Evolutionary conservation across 1,139 yeast genomes (phyloP).

Genomic region (Hyphopichia buzzinii): DNA sequence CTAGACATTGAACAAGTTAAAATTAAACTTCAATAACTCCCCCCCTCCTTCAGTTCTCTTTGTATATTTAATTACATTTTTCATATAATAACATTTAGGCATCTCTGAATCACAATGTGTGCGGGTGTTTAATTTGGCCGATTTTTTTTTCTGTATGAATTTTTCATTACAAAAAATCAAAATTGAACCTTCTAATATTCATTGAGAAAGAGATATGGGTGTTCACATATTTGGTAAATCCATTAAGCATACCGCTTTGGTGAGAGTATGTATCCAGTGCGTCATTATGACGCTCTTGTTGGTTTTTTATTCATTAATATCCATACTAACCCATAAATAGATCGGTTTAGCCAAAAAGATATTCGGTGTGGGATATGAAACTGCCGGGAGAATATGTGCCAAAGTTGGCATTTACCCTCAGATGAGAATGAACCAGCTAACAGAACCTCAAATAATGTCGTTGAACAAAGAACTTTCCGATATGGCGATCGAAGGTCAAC

Average conservation of each 20-base stretch:
- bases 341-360: constrained; percentile 78
- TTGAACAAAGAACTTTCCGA: constrained; percentile 84
- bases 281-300: too few relatives aligned
- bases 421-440: constrained; percentile 91
- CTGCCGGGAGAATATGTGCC: constrained; percentile 81
- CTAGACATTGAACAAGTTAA: constrained; percentile 54
- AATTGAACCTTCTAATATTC: too few relatives aligned
- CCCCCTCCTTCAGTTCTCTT: not conserved
- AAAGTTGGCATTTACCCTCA: constrained; percentile 87
- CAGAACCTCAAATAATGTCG: constrained; percentile 84
- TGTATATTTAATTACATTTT: not conserved
- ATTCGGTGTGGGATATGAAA: constrained; percentile 77
- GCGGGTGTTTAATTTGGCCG: too few relatives aligned
- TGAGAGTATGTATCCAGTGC: constrained; percentile 31
- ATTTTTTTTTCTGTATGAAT: too few relatives aligned
- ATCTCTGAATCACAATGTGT: not conserved
- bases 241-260: constrained; percentile 52
- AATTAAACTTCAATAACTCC: not conserved
- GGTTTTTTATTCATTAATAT: not conserved
- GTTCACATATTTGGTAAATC: constrained; percentile 76
- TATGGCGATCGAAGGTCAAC: constrained; percentile 81
- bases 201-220: too few relatives aligned
- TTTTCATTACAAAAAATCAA: too few relatives aligned
- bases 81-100: not conserved
- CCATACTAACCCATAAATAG: constrained; percentile 20